Evolutionary conservation across 192 early-diverging fungal species (phyloP), one percentile per base, ranked within the genome.

Genomic region (Paraglomus brasilianum): DNA sequence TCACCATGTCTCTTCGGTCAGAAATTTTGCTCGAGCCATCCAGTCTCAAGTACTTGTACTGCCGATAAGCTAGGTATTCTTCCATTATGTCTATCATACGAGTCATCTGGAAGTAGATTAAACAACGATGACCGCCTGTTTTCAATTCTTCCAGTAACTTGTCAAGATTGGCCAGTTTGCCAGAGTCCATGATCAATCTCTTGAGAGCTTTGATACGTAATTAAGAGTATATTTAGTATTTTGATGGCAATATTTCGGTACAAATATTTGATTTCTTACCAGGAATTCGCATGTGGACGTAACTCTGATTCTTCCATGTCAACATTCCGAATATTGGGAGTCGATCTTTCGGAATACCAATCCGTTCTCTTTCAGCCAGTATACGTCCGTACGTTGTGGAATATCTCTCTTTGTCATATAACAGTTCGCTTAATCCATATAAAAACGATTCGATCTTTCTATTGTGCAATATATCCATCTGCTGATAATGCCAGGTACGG

Each of bases 91-190:
- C 92, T 66, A 93, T 91, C 89, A 92, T 93, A 74, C 83, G 85
- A 43, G 90, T 91, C 92, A 93, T 93, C 74, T 93, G 92, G 87
- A 93, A 93, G 72, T 91, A 93, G 17, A 93, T 81, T 72, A 93
- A 78, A 1, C 88, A 88, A 21, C 92, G 88, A 71, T 93, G 92
- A 1, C 85, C 90, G 52, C 89, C 91, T 19, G 83, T 75, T 81
- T 92, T 92, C 5, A 93, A 80, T 66, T 82, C 79, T 39, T 85
- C 80, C 30, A 93, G 73, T 44, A 93, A 72, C 59, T 80, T 81
- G 69, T 93, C 92, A 47, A 93, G 75, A 8, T 79, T 84, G 5
- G 84, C 79, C 72, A 93, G 71, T 76, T 93, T 93, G 39, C 90
- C 92, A 59, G 91, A 92, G 70, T 91, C 89, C 69, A 87, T 76